phyloP scores from a whole-genome alignment of 163 green algal species.

The Scenedesmus sp. region DNA sequence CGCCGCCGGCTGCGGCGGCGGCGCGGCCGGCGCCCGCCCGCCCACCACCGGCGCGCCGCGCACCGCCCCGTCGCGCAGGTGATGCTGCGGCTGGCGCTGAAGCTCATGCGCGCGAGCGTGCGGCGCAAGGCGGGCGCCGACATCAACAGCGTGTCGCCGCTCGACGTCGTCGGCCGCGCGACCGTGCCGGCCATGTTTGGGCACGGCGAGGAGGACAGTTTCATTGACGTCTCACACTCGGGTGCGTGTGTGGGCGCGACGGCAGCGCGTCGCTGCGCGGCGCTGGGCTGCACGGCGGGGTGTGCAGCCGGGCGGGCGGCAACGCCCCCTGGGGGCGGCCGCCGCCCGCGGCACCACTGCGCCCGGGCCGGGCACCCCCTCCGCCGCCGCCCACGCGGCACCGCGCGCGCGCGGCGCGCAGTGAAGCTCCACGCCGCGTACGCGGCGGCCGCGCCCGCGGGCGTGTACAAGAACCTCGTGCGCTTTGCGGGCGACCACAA shows the following conservation, averaged over 20 bases:
- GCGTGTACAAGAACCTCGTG: slow-evolving; percentile 59
- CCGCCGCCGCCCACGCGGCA: too few relatives aligned
- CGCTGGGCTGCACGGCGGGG: too few relatives aligned
- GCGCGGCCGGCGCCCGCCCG: too few relatives aligned
- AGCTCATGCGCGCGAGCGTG: slow-evolving; percentile 87
- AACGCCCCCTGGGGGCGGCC: too few relatives aligned
- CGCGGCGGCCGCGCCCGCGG: slow-evolving; percentile 83
- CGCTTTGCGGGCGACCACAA: slow-evolving; percentile 97
- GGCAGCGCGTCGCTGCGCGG: not conserved
- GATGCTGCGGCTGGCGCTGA: slow-evolving; percentile 75
- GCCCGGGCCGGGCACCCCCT: too few relatives aligned
- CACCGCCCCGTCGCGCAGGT: not conserved
- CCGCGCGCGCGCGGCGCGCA: slow-evolving; percentile 45
- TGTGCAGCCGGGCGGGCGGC: too few relatives aligned
- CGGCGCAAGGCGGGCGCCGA: slow-evolving; percentile 85
- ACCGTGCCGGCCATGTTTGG: slow-evolving; percentile 93
- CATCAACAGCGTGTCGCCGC: slow-evolving; percentile 76
- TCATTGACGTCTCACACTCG: slow-evolving; percentile 79
- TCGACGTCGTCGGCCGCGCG: slow-evolving; percentile 63
- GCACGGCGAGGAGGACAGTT: slow-evolving; percentile 89
- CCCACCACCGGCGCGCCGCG: too few relatives aligned
- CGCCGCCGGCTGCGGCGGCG: too few relatives aligned
- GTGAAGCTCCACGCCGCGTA: slow-evolving; percentile 80
- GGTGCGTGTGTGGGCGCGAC: not conserved
- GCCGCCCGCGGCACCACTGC: too few relatives aligned